Base-by-base conservation (phyloP, 352 stramenopile species). In the Phytophthora palmivora region DNA sequence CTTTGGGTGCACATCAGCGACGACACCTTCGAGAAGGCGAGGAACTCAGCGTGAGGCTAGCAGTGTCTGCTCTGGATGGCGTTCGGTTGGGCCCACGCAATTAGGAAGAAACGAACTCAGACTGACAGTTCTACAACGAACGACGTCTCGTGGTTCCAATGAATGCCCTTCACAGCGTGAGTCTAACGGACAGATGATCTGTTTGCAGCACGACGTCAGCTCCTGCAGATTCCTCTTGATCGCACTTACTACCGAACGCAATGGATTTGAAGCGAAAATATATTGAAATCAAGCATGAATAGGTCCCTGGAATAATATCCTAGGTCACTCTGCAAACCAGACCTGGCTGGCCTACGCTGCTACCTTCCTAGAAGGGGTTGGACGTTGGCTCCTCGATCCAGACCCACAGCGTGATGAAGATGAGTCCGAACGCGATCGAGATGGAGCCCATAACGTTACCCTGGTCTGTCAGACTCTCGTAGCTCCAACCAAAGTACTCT, bases 401-500 rank as follows among this genome's bases (percentile, higher is more conserved):
- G 51, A 94, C 80, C 85, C 85, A 94, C 30, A 94, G 73, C 19
- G 74, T 80, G 55, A 94, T 90, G 74, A 92, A 91, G 43, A 89
- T 43, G 51, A 94, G 76, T 43, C 81, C 81, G 24, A 92, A 85
- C 14, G 83, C 79, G 53, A 94, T 88, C 24, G 76, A 87, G 19
- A 86, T 75, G 26, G 70, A 81, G 62, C 86, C 84, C 63, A 92
- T 74, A 19, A 94, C 88, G 78, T 94, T 94, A 53, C 82, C 84
- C 64, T 94, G 82, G 72, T 92, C 83, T 76, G 74, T 92, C 44
- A 92, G 56, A 60, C 86, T 94, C 68, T 89, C 70, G 72, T 94
- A 92, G 70, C 82, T 92, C 86, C 86, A 94, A 66, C 86, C 86
- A 79, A 92, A 94, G 72, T 94, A 94, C 70, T 94, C 86, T 60